Conservation (phyloP, 768 basidiomycete species). For the Phylloporus sp. region DNA sequence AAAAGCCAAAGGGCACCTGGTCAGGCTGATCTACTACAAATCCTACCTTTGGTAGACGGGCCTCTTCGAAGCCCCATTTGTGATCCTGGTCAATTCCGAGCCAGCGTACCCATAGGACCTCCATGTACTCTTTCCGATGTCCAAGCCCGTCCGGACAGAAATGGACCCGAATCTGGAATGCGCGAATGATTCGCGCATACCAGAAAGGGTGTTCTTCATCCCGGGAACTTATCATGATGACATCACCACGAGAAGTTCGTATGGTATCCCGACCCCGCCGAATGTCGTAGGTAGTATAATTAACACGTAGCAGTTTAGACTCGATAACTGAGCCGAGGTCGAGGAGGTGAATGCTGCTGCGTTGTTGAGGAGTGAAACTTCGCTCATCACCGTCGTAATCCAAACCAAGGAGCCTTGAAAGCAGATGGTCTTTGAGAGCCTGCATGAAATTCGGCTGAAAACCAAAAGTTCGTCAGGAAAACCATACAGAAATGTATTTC, state of each 20-base stretch:
- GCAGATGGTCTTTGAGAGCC: neutral
- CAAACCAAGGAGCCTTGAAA: neutral
- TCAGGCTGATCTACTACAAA: neutral
- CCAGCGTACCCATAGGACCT: neutral
- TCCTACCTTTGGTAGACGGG: neutral
- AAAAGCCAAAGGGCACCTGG: neutral
- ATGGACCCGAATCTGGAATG: too few species aligned
- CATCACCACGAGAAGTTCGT: neutral
- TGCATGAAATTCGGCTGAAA: neutral
- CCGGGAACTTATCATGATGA: constrained; percentile 10
- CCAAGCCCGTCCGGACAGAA: neutral
- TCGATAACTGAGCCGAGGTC: neutral
- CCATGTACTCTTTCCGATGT: neutral
- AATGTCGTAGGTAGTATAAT: constrained; percentile 21
- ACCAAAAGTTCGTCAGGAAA: neutral
- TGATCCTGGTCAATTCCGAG: neutral
- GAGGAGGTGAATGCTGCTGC: neutral
- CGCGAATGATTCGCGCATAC: neutral
- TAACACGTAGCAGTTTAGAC: neutral
- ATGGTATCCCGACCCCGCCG: constrained; percentile 7
- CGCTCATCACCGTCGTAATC: constrained; percentile 8
- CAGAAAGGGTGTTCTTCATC: constrained; percentile 17
- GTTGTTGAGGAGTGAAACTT: constrained; percentile 6
- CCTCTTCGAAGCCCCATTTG: neutral
- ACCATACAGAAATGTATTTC: too few species aligned